phyloP scores from a whole-genome alignment of 2,329 filamentous ascomycete species.

The Endocalyx cinctus region DNA sequence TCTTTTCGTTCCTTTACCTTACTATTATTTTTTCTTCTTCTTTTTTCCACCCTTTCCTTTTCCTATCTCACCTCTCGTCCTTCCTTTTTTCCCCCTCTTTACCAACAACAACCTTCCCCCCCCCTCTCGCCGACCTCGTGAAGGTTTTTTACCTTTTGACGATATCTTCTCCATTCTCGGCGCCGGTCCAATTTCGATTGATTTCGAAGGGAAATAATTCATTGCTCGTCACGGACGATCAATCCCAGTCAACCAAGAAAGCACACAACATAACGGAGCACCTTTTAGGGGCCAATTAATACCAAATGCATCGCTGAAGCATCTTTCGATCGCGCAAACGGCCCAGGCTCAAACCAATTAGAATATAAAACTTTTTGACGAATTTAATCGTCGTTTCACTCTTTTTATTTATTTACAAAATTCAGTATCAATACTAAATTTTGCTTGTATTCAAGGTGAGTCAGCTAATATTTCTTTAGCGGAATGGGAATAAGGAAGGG shows the following conservation, averaged over 20 bases:
- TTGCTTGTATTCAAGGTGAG: constrained; percentile 26
- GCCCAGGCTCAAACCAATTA: constrained; percentile 15
- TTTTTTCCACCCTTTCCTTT: constrained; percentile 21
- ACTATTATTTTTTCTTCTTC: constrained; percentile 15
- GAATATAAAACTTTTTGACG: constrained; percentile 21
- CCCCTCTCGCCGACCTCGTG: constrained; percentile 27
- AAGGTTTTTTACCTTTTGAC: constrained; percentile 28
- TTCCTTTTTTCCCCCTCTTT: constrained; percentile 22
- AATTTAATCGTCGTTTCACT: constrained; percentile 30
- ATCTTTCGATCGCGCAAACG: constrained; percentile 20
- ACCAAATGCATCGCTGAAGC: constrained; percentile 25
- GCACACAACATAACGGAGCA: too few relatives aligned
- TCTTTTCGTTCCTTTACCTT: constrained; percentile 24
- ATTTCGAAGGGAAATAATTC: constrained; percentile 20
- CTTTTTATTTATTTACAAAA: constrained; percentile 22
- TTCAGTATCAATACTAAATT: constrained; percentile 12
- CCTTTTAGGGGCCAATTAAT: too few relatives aligned
- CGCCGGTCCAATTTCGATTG: constrained; percentile 19
- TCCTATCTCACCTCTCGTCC: constrained; percentile 25
- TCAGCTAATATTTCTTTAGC: constrained; percentile 1
- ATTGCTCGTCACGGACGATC: constrained; percentile 17
- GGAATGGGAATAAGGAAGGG: background rate
- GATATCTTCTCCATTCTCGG: constrained; percentile 23
- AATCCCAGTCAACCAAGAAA: constrained; percentile 18
- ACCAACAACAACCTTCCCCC: constrained; percentile 21